Percentiles rank a stretch among this genome's conserved stretches.
phyloP scores from a whole-genome alignment of 768 basidiomycete genomes.

The Pisolithus tinctorius region DNA sequence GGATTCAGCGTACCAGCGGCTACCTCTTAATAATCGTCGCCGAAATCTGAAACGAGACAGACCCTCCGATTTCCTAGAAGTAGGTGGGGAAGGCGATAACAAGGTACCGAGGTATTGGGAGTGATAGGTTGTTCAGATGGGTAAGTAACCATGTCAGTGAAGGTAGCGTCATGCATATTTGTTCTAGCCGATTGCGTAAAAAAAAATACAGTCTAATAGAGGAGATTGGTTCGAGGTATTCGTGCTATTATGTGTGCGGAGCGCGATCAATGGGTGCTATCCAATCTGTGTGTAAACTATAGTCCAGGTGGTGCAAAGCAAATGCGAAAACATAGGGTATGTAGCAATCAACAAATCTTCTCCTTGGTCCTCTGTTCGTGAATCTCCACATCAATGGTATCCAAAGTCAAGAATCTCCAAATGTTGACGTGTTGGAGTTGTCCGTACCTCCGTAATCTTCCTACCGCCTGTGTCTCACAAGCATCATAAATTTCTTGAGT shows the following conservation, averaged over 20 bases:
- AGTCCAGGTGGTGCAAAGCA: background rate
- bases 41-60: conserved; percentile 74
- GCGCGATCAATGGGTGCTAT: background rate
- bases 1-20: conserved; percentile 83
- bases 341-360: conserved; percentile 12
- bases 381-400: conserved; percentile 87
- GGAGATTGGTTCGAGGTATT: no score
- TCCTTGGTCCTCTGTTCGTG: conserved; percentile 44
- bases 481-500: conserved; percentile 82
- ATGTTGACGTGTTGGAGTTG: conserved; percentile 76
- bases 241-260: background rate
- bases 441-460: conserved; percentile 78
- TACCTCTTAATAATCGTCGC: conserved; percentile 77
- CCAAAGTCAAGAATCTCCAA: conserved; percentile 75
- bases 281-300: background rate
- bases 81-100: conserved; percentile 53
- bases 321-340: background rate
- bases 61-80: conserved; percentile 78
- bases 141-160: background rate
- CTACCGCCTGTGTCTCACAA: conserved; percentile 76
- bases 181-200: background rate
- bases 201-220: background rate
- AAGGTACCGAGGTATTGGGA: conserved; percentile 79
- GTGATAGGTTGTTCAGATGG: conserved; percentile 22
- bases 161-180: background rate